A percentile compares a stretch with the other conserved stretches of the same genome.
Conservation (phyloP, 2,329 filamentous ascomycete genomes). For the Xylariaceae sp. region DNA sequence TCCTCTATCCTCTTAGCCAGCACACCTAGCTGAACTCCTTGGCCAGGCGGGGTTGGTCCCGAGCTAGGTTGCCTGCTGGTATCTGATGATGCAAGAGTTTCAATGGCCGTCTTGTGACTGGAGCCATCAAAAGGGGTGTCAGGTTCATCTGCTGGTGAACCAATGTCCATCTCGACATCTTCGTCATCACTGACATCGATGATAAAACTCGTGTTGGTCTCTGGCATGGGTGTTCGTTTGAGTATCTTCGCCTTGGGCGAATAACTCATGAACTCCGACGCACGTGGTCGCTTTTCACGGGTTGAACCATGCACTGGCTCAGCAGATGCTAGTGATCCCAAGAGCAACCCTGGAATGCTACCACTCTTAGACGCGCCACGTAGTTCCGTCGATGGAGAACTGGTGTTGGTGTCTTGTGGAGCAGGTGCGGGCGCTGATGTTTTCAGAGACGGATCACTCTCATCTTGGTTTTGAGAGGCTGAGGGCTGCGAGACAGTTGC, state of each 20-base stretch:
- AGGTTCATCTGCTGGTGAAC: constrained; percentile 40
- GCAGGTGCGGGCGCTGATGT: too few relatives aligned
- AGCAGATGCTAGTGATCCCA: constrained; percentile 8
- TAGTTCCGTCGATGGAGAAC: constrained; percentile 8
- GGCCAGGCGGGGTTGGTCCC: constrained; percentile 26
- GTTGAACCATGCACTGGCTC: constrained; percentile 17
- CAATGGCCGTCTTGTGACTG: constrained; percentile 20
- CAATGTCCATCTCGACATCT: constrained; percentile 61
- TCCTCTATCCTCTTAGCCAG: constrained; percentile 47
- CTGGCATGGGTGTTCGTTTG: constrained; percentile 50
- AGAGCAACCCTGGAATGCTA: constrained; percentile 18
- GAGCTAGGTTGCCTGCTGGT: too few relatives aligned
- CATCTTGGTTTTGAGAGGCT: too few relatives aligned
- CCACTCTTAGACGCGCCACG: constrained; percentile 12
- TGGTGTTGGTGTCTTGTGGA: constrained; percentile 5
- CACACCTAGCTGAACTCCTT: constrained; percentile 20
- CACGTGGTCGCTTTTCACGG: constrained; percentile 53
- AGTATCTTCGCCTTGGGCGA: constrained; percentile 28
- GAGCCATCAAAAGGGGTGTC: constrained; percentile 22
- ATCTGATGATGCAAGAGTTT: too few relatives aligned
- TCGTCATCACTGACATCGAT: constrained; percentile 78
- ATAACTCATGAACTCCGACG: constrained; percentile 62
- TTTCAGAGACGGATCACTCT: too few relatives aligned
- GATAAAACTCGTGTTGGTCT: constrained; percentile 58
- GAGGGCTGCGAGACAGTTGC: too few relatives aligned